Evolutionary conservation across 2,329 filamentous ascomycete species (phyloP), one percentile per base, ranked within the genome.

Genomic region (Ascosphaera aggregata): DNA sequence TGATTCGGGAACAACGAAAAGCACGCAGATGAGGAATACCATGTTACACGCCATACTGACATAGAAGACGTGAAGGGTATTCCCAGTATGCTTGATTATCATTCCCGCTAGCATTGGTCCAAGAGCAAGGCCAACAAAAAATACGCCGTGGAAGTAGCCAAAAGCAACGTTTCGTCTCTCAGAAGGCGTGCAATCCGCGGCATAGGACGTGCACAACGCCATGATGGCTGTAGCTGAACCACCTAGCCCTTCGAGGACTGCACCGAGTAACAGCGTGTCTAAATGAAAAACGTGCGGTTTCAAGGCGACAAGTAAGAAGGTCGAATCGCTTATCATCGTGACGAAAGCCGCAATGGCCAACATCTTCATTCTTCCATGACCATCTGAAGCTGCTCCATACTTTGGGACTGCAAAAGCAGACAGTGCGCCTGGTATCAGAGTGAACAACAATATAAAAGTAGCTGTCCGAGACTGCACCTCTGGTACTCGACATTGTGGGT

Each of bases 141-240:
- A 64, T 47, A 77, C 84, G 9, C 81, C 84, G 49, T 95, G 81
- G 48, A 95, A 76, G 52, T 85, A 86, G 4, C 82, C 85, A 54
- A 95, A 89, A 3, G 75, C 72, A 5, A 92, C 78, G 43, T 77
- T 80, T 16, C 89, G 73, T 49, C 71, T 72, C 20, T 79, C 76
- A 0, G 84, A 80, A 3, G 78, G 64, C 0, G 84, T 86, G 56
- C 82, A 93, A 55, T 98, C 89, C 32, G 81, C 76, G 9, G 80
- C 76, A 55, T 95, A 98, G 0, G 86, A 82, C 54, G 91, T 76
- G 17, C 73, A 75, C 42, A 92, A 61, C 36, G 77, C 73, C 62
- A 78, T 78, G 19, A 76, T 77, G 1, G 81, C 72, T 1, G 84
- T 92, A 53, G 94, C 93, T 1, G 85, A 93, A 5, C 89, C 89